A percentile compares a stretch with the other conserved stretches of the same genome.
phyloP scores from a whole-genome alignment of 768 basidiomycete genomes.

The Leccinellum rugosiceps region DNA sequence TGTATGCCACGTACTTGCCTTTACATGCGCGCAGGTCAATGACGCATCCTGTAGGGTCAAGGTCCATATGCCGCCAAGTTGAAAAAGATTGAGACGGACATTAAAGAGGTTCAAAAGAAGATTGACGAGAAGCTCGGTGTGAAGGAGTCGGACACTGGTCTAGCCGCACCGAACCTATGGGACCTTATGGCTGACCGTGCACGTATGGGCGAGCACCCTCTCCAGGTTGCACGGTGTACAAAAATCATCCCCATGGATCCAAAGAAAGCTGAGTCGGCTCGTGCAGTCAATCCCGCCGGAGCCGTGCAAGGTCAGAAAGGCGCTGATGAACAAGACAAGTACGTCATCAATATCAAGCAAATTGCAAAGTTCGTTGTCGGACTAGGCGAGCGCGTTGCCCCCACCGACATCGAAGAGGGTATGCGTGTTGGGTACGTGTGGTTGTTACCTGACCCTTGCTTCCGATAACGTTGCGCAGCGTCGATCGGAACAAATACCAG shows the following conservation, averaged over 20 bases:
- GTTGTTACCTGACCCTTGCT: neutral
- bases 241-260: slow-evolving; percentile 91
- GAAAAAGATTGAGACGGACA: slow-evolving; percentile 87
- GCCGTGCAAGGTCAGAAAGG: slow-evolving; percentile 87
- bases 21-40: neutral
- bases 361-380: slow-evolving; percentile 99
- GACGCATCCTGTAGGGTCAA: slow-evolving; percentile 68
- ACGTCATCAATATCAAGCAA: slow-evolving; percentile 99
- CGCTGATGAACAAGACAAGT: slow-evolving; percentile 98
- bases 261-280: slow-evolving; percentile 72
- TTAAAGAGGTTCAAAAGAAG: slow-evolving; percentile 94
- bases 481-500: slow-evolving; percentile 95
- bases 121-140: slow-evolving; percentile 99
- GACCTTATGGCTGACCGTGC: slow-evolving; percentile 91
- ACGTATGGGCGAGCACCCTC: slow-evolving; percentile 87
- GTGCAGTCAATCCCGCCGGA: slow-evolving; percentile 73
- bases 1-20: slow-evolving; percentile 43
- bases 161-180: slow-evolving; percentile 97
- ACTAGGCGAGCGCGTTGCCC: slow-evolving; percentile 91
- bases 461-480: slow-evolving; percentile 44
- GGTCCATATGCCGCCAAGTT: slow-evolving; percentile 90
- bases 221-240: slow-evolving; percentile 97
- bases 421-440: slow-evolving; percentile 94
- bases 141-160: slow-evolving; percentile 97
- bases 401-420: slow-evolving; percentile 99